Percentiles rank a stretch among this genome's conserved stretches.
phyloP scores from a whole-genome alignment of 306 rosid species.

The Sicyos baderoa region DNA sequence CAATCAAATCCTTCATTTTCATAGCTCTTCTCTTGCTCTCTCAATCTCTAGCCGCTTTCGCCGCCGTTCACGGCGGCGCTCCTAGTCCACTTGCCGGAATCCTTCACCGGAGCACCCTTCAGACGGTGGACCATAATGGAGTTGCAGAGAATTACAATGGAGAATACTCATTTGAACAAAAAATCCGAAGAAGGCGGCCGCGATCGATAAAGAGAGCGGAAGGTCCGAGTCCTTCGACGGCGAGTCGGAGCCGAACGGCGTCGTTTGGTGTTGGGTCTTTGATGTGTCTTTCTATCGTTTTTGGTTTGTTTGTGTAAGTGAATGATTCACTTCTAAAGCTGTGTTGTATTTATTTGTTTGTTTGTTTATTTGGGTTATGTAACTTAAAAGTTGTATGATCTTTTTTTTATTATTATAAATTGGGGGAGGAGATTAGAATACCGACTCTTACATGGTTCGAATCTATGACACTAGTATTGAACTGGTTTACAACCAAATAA shows the following conservation, averaged over 20 bases:
- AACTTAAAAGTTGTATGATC: too few species aligned
- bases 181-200: background rate
- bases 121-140: too few species aligned
- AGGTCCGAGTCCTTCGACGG: background rate
- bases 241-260: background rate
- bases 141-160: background rate
- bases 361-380: too few species aligned
- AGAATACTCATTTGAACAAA: background rate
- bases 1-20: background rate
- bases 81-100: background rate
- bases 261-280: background rate
- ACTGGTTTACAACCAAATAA: too few species aligned
- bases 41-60: background rate
- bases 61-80: background rate
- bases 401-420: too few species aligned
- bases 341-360: too few species aligned
- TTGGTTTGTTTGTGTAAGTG: background rate
- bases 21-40: background rate
- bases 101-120: background rate
- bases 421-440: too few species aligned
- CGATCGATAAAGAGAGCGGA: background rate
- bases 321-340: too few species aligned
- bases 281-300: background rate
- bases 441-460: too few species aligned
- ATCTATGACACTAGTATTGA: too few species aligned